A percentile compares a stretch with the other conserved stretches of the same genome.
phyloP scores from a whole-genome alignment of 805 yeast species.

The Suhomyces emberorum region DNA sequence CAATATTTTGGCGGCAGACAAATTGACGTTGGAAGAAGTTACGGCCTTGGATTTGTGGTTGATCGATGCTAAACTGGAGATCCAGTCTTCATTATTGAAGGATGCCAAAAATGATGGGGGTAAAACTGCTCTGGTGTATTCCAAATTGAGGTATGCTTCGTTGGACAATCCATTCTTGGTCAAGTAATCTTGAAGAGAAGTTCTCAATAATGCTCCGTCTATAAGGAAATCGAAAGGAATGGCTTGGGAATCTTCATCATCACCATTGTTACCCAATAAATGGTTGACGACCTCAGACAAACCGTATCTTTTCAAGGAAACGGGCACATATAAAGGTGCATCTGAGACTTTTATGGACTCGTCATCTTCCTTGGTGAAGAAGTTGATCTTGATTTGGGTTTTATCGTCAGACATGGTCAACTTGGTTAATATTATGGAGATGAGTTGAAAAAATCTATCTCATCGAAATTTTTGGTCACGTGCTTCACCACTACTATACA shows the following conservation, averaged over 20 bases:
- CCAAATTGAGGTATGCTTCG: conserved; percentile 76
- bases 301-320: conserved; percentile 82
- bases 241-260: conserved; percentile 46
- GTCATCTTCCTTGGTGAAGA: conserved; percentile 84
- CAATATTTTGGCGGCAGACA: conserved; percentile 53
- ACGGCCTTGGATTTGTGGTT: conserved; percentile 30
- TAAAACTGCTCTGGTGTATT: conserved; percentile 86
- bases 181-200: conserved; percentile 77
- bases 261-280: conserved; percentile 48
- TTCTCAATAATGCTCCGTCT: conserved; percentile 76
- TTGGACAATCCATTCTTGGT: conserved; percentile 72
- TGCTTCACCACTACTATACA: too few relatives aligned
- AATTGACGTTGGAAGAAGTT: conserved; percentile 18
- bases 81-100: conserved; percentile 93
- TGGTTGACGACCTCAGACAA: conserved; percentile 94
- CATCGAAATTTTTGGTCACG: too few relatives aligned
- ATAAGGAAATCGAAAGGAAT: conserved; percentile 92
- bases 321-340: conserved; percentile 85
- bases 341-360: conserved; percentile 66
- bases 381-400: conserved; percentile 75
- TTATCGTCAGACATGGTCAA: too few relatives aligned
- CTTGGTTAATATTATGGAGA: too few relatives aligned
- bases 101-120: conserved; percentile 93
- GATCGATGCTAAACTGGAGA: conserved; percentile 66
- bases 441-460: too few relatives aligned